Percentiles rank a stretch among this genome's conserved stretches.
Conservation (phyloP, 176 grass and related monocot genomes). For the Sorghum bicolor region DNA sequence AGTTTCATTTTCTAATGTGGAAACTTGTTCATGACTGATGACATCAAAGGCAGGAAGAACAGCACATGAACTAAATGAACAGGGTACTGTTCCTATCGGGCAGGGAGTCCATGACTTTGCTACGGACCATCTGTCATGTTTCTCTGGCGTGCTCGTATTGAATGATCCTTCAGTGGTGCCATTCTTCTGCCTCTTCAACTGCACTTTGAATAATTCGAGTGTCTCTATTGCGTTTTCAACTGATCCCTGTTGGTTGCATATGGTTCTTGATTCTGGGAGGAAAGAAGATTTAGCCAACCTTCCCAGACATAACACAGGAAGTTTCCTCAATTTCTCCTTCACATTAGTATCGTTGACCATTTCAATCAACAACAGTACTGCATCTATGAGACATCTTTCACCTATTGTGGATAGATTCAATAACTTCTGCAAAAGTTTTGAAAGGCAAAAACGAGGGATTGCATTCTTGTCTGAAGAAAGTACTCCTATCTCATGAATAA, state of each 20-base stretch:
- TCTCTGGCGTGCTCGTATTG: conserved; percentile 18
- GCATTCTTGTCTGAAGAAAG: conserved; percentile 53
- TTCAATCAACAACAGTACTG: conserved; percentile 55
- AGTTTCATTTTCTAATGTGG: conserved; percentile 12
- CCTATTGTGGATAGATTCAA: conserved; percentile 45
- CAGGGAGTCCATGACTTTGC: conserved; percentile 70
- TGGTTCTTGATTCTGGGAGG: conserved; percentile 19
- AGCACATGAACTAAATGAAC: conserved; percentile 82
- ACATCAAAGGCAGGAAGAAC: conserved; percentile 61
- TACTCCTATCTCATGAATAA: conserved; percentile 46
- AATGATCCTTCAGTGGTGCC: neutral
- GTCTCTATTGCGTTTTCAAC: conserved; percentile 38
- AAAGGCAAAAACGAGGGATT: conserved; percentile 54
- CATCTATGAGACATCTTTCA: conserved; percentile 60
- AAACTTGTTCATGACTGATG: neutral
- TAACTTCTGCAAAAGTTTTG: conserved; percentile 57
- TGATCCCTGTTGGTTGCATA: conserved; percentile 35
- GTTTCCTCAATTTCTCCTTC: conserved; percentile 71
- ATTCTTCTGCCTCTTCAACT: conserved; percentile 26
- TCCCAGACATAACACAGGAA: conserved; percentile 33
- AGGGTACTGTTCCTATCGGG: conserved; percentile 76
- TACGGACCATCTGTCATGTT: conserved; percentile 53
- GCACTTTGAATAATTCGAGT: conserved; percentile 50
- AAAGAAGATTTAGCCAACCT: conserved; percentile 25
- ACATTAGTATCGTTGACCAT: conserved; percentile 41